phyloP scores from a whole-genome alignment of 108 stramenopile genomes.

The Epithemia pelagica region DNA sequence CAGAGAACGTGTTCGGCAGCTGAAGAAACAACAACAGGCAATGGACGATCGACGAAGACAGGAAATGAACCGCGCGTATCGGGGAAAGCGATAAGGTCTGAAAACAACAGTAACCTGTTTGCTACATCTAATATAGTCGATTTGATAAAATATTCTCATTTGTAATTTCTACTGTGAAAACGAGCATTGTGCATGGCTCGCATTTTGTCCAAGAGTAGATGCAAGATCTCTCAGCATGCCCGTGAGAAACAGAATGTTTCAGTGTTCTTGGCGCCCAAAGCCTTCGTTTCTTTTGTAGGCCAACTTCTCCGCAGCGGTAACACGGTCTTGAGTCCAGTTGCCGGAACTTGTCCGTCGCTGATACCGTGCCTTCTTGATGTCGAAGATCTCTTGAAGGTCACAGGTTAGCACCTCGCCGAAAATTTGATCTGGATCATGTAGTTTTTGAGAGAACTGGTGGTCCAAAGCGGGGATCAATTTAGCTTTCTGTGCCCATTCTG shows the following conservation, averaged over 20 bases:
- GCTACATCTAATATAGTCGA: not conserved
- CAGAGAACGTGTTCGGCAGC: conserved; percentile 81
- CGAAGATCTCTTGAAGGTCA: conserved; percentile 89
- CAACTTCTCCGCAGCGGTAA: conserved; percentile 74
- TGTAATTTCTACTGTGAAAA: not conserved
- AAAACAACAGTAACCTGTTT: not conserved
- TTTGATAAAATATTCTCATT: not conserved
- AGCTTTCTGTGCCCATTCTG: conserved; percentile 59
- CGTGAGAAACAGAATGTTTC: not conserved
- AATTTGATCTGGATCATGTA: conserved; percentile 81
- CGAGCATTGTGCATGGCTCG: too few relatives aligned
- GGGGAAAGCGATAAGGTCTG: conserved; percentile 12
- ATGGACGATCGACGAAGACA: conserved; percentile 90
- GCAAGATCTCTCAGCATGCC: too few relatives aligned
- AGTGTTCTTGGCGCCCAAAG: not conserved
- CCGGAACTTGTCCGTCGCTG: conserved; percentile 69
- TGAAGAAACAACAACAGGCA: conserved; percentile 84
- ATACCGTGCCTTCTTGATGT: conserved; percentile 70
- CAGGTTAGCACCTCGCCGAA: conserved; percentile 85
- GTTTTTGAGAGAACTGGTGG: conserved; percentile 41
- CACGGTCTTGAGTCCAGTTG: conserved; percentile 81
- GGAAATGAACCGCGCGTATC: conserved; percentile 72
- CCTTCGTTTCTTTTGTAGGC: conserved; percentile 52
- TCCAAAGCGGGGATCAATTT: conserved; percentile 69
- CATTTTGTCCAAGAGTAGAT: too few relatives aligned